phyloP scores from a whole-genome alignment of 768 basidiomycete genomes.

The Leccinum subgranulosum region DNA sequence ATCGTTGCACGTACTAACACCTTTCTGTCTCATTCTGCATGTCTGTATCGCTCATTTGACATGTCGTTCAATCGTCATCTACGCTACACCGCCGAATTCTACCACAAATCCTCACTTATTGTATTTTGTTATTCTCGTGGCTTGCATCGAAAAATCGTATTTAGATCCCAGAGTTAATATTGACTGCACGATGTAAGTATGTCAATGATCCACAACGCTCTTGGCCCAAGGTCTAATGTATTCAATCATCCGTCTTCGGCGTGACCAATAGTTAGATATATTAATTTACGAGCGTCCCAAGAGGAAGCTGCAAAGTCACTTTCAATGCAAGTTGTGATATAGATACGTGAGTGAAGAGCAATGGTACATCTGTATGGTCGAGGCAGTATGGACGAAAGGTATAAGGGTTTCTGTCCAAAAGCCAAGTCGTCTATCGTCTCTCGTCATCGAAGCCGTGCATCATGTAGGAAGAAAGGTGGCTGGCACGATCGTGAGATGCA shows the following conservation, averaged over 20 bases:
- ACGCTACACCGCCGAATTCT: slow-evolving; percentile 9
- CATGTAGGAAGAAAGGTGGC: slow-evolving; percentile 63
- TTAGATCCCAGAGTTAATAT: slow-evolving; percentile 5
- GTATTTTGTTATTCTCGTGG: slow-evolving; percentile 16
- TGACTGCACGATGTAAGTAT: slow-evolving; percentile 1
- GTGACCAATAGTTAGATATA: slow-evolving; percentile 23
- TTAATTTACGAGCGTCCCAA: slow-evolving; percentile 28
- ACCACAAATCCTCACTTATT: slow-evolving; percentile 25
- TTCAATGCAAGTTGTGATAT: slow-evolving; percentile 27
- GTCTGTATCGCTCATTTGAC: slow-evolving; percentile 15
- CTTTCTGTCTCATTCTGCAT: slow-evolving; percentile 4
- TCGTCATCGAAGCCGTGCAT: slow-evolving; percentile 13
- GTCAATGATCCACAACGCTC: not conserved
- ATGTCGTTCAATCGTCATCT: slow-evolving; percentile 9
- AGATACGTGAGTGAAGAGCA: slow-evolving; percentile 28
- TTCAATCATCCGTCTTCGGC: not conserved
- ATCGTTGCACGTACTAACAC: slow-evolving; percentile 13
- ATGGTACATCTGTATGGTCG: slow-evolving; percentile 24
- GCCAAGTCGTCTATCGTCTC: not conserved
- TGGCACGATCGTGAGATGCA: slow-evolving; percentile 22
- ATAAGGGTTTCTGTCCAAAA: slow-evolving; percentile 4
- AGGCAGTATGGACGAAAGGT: slow-evolving; percentile 10
- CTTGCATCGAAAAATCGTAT: slow-evolving; percentile 7
- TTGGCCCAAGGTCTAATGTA: not conserved
- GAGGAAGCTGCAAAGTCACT: slow-evolving; percentile 15